Evolutionary conservation across 2,329 filamentous ascomycete genomes (phyloP).

Genomic region (Claviceps sp.): DNA sequence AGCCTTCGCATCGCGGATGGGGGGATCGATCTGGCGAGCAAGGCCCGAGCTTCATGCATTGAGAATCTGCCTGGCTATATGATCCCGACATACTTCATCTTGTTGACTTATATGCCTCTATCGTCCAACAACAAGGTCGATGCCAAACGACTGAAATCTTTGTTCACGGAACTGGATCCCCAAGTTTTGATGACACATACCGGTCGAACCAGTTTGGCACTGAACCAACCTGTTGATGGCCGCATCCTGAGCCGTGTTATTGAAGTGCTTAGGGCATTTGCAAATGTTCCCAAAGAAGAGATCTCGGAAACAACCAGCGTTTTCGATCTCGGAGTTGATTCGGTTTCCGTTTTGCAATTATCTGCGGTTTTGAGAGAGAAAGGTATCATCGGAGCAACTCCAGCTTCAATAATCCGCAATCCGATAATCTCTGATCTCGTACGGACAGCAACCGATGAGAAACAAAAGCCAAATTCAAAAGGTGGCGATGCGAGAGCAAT

Average conservation of each 20-base stretch:
- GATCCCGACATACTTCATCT: constrained; percentile 75
- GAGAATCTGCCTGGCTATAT: constrained; percentile 68
- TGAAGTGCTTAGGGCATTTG: constrained; percentile 38
- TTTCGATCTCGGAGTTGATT: constrained; percentile 80
- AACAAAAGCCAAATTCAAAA: neutral
- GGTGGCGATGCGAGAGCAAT: constrained; percentile 28
- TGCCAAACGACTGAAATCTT: constrained; percentile 48
- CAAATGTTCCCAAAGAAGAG: constrained; percentile 26
- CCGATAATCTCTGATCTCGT: constrained; percentile 36
- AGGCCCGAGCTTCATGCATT: constrained; percentile 50
- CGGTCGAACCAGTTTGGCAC: constrained; percentile 11
- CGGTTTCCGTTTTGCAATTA: constrained; percentile 67
- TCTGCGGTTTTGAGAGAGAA: constrained; percentile 47
- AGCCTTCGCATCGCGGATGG: constrained; percentile 15
- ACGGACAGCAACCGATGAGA: constrained; percentile 16
- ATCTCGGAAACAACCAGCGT: constrained; percentile 50
- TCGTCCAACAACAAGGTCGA: constrained; percentile 88
- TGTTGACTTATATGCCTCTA: constrained; percentile 58
- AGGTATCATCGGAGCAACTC: constrained; percentile 47
- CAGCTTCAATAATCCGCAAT: constrained; percentile 55
- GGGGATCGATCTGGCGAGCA: constrained; percentile 25
- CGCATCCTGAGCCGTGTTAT: constrained; percentile 35
- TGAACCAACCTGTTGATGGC: constrained; percentile 17
- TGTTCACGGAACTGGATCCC: constrained; percentile 50
- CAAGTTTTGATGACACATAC: constrained; percentile 48